A percentile compares a stretch with the other conserved stretches of the same genome.
Conservation (phyloP, 179 eudicot genomes). For the Silene coronaria region DNA sequence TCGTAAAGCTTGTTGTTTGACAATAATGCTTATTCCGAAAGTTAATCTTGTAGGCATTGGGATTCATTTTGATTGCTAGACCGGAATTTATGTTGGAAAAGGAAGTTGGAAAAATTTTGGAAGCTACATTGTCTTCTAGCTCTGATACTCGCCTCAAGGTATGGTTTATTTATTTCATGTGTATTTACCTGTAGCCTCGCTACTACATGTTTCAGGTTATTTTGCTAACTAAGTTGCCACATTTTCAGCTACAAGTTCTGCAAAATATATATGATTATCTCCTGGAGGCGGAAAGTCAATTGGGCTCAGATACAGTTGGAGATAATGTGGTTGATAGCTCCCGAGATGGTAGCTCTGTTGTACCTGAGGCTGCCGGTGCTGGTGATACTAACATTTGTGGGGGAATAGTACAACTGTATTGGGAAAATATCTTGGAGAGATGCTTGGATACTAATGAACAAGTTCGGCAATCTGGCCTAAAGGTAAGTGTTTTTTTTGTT, state of each 20-base stretch:
- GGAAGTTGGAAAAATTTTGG: conserved; percentile 62
- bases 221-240: conserved; percentile 27
- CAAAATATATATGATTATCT: conserved; percentile 92
- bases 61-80: conserved; percentile 81
- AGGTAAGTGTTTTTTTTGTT: conserved; percentile 37
- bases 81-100: conserved; percentile 92
- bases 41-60: conserved; percentile 64
- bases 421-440: conserved; percentile 77
- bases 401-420: conserved; percentile 83
- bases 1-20: background rate
- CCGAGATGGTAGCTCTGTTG: conserved; percentile 47
- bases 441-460: conserved; percentile 77
- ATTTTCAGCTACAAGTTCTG: conserved; percentile 73
- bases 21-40: conserved; percentile 20
- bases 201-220: conserved; percentile 1
- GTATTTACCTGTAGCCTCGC: background rate
- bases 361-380: conserved; percentile 98
- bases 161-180: conserved; percentile 17
- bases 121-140: conserved; percentile 65
- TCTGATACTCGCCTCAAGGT: conserved; percentile 86
- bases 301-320: conserved; percentile 54
- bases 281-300: conserved; percentile 80
- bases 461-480: conserved; percentile 76
- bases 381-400: conserved; percentile 98
- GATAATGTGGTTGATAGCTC: conserved; percentile 36